A percentile compares a stretch with the other conserved stretches of the same genome.
Conservation (phyloP, 148 eudicot species). For the Rhododendron vialii region DNA sequence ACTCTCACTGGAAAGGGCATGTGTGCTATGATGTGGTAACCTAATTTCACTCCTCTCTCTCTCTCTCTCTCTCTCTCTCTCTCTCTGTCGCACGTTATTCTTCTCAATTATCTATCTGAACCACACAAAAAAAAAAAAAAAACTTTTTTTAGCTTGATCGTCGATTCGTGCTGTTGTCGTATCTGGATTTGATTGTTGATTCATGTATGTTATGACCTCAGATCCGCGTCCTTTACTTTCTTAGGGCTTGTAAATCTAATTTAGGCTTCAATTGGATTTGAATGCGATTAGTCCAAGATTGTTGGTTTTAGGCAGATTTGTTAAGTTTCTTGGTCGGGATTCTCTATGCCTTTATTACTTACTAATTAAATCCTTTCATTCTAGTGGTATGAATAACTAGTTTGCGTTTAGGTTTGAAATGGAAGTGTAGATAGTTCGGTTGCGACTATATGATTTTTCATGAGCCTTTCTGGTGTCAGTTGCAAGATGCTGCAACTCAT, state of each 20-base stretch:
- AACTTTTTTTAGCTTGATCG: background rate
- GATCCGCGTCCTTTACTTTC: background rate
- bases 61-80: background rate
- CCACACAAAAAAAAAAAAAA: background rate
- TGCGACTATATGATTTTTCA: background rate
- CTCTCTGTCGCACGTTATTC: background rate
- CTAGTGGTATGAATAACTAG: background rate
- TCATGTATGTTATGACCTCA: background rate
- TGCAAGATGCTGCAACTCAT: background rate
- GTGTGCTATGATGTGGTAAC: slow-evolving; percentile 81
- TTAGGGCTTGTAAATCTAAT: background rate
- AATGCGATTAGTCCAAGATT: background rate
- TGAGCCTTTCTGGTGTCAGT: background rate
- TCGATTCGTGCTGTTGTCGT: background rate
- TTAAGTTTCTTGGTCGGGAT: background rate
- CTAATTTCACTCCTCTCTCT: background rate
- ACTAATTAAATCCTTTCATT: background rate
- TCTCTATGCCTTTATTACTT: background rate
- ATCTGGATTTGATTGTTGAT: background rate
- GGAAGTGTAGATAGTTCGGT: background rate
- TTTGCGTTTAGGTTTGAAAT: background rate
- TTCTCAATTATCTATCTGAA: background rate
- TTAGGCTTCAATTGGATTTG: background rate
- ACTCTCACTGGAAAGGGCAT: slow-evolving; percentile 75
- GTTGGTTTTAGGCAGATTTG: background rate